Percentiles rank a stretch among this genome's conserved stretches.
Conservation (phyloP, 2,329 filamentous ascomycete species). For the Tolypocladium pustulatum region DNA sequence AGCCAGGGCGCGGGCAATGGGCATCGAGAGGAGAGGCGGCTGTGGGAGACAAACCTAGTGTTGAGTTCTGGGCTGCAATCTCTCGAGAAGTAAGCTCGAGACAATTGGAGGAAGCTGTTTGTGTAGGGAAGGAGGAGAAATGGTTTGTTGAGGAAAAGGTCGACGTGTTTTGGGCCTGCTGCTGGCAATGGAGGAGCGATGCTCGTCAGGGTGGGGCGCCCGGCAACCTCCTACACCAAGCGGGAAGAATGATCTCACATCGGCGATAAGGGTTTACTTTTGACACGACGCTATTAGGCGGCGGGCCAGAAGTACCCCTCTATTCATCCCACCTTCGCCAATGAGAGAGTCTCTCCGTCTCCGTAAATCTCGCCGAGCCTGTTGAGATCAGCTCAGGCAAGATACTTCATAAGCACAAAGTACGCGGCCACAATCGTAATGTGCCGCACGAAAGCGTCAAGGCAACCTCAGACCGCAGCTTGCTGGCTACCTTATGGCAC, state of each 20-base stretch:
- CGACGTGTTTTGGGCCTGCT: not conserved
- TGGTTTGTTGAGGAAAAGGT: conserved; percentile 1
- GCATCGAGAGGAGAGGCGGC: not conserved
- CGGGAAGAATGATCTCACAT: conserved; percentile 12
- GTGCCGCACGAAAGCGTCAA: not conserved
- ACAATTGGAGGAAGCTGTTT: not conserved
- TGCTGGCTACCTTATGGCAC: not conserved
- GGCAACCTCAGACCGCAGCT: not conserved
- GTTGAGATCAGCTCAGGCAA: not conserved
- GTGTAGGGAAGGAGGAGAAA: not conserved
- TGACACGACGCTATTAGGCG: not conserved
- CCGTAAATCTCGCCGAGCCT: not conserved
- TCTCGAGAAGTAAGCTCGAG: not conserved
- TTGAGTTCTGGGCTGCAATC: not conserved
- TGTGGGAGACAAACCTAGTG: not conserved
- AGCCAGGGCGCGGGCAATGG: not conserved
- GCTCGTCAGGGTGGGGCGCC: not conserved
- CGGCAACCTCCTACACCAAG: not conserved
- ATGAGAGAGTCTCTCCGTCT: not conserved
- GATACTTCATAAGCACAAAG: not conserved
- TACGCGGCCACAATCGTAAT: not conserved
- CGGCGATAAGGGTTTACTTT: conserved; percentile 3
- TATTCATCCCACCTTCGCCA: not conserved
- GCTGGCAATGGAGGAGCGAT: not conserved
- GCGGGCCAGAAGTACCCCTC: not conserved